Conservation (phyloP, 768 basidiomycete genomes). For the Hygrocybe coccinea region DNA sequence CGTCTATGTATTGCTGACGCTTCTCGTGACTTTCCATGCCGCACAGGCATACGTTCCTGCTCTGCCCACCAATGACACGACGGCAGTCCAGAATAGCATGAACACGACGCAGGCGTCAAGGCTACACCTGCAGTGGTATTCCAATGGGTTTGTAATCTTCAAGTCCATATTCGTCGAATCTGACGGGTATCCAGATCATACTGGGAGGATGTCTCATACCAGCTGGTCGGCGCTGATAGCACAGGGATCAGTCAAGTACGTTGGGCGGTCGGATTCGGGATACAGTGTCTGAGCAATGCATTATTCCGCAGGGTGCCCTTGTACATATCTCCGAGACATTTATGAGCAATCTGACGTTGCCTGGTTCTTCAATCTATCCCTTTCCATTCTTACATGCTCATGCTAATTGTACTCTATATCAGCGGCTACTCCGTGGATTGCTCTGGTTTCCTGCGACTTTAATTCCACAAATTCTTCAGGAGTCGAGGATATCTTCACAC, state of each 20-base stretch:
- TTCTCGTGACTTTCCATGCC: background rate
- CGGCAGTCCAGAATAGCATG: constrained; percentile 37
- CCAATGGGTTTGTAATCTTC: constrained; percentile 38
- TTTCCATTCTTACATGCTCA: constrained; percentile 6
- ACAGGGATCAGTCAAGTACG: constrained; percentile 54
- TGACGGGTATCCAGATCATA: constrained; percentile 37
- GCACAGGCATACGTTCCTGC: constrained; percentile 63
- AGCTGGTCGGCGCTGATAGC: constrained; percentile 49
- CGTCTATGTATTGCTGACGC: background rate
- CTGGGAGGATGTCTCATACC: constrained; percentile 53
- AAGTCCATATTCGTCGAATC: background rate
- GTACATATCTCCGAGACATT: constrained; percentile 75
- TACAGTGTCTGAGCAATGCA: background rate
- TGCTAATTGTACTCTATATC: constrained; percentile 12
- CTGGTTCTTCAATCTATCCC: constrained; percentile 32
- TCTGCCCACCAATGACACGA: constrained; percentile 61
- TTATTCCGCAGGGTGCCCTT: constrained; percentile 58
- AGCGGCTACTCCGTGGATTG: constrained; percentile 87
- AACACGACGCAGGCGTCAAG: constrained; percentile 56
- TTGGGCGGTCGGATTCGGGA: constrained; percentile 3
- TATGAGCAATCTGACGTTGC: constrained; percentile 44
- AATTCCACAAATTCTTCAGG: constrained; percentile 64
- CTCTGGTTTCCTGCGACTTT: constrained; percentile 75
- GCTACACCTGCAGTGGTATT: constrained; percentile 58
- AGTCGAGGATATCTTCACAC: constrained; percentile 73